A percentile compares a stretch with the other conserved stretches of the same genome.
Evolutionary conservation across 2,329 filamentous ascomycete genomes (phyloP).

Genomic region (Sordariomycetes sp.): DNA sequence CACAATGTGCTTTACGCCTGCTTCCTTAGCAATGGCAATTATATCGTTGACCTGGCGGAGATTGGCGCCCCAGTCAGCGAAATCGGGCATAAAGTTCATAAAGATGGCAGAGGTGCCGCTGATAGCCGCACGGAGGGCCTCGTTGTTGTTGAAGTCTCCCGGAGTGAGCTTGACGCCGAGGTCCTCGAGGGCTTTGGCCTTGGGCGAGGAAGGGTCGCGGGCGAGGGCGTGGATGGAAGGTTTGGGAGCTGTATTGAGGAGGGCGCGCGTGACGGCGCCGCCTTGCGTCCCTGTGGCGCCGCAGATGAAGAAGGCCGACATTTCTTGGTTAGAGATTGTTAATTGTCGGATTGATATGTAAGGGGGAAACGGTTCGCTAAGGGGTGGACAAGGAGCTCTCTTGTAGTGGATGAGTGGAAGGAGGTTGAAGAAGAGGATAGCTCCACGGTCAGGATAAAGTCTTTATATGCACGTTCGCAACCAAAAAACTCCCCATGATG

Average conservation of each 20-base stretch:
- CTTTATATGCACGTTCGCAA: no score
- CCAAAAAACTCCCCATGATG: no score
- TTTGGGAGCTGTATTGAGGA: constrained; percentile 17
- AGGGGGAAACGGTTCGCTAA: no score
- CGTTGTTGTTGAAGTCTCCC: constrained; percentile 22
- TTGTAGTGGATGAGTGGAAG: no score
- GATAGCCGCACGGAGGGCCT: constrained; percentile 17
- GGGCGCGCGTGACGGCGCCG: constrained; percentile 21
- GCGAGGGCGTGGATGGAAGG: constrained; percentile 22
- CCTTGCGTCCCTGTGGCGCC: constrained; percentile 31
- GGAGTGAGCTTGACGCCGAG: constrained; percentile 21
- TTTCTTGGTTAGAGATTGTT: no score
- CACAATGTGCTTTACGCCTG: constrained; percentile 25
- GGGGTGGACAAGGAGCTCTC: no score
- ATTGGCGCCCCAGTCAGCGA: constrained; percentile 19
- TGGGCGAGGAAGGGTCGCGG: constrained; percentile 18
- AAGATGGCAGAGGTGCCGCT: constrained; percentile 20
- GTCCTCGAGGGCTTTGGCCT: constrained; percentile 16
- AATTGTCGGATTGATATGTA: no score
- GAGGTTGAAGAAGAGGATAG: no score
- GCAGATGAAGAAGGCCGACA: constrained; percentile 25
- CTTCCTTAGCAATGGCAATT: constrained; percentile 24
- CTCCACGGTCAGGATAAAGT: no score
- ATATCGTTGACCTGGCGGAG: constrained; percentile 17
- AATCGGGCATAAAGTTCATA: constrained; percentile 21